Evolutionary conservation across 1,284 basidiomycete species (phyloP).

Genomic region (Somion occarium): DNA sequence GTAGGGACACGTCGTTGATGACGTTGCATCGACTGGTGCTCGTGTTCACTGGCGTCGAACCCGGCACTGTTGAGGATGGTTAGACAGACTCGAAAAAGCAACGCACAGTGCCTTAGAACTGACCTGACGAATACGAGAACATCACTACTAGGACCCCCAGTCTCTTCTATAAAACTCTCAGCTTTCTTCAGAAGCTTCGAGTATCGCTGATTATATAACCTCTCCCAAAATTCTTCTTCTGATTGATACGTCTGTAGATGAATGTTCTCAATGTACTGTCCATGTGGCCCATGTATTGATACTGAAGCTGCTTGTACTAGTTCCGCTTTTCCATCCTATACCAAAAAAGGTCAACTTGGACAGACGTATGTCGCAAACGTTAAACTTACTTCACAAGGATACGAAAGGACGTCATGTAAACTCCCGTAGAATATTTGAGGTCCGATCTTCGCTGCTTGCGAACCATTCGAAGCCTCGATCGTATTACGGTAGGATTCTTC

Average conservation of each 20-base stretch:
- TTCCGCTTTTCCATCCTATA: constrained; percentile 73
- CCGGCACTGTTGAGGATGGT: constrained; percentile 52
- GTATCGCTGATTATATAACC: constrained; percentile 71
- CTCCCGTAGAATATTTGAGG: constrained; percentile 84
- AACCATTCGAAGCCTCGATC: constrained; percentile 43
- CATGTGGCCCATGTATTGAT: constrained; percentile 77
- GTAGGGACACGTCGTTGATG: constrained; percentile 89
- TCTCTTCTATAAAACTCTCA: constrained; percentile 65
- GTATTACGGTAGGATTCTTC: constrained; percentile 74
- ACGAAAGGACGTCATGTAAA: constrained; percentile 88
- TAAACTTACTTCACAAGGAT: constrained; percentile 78
- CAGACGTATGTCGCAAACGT: not conserved
- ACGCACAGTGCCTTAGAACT: constrained; percentile 11
- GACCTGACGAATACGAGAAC: constrained; percentile 85
- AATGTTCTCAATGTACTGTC: constrained; percentile 89
- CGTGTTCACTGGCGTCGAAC: constrained; percentile 93
- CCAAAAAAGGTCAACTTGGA: not conserved
- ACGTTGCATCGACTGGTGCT: constrained; percentile 88
- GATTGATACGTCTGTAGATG: constrained; percentile 78
- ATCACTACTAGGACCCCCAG: constrained; percentile 61
- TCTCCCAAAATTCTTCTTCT: constrained; percentile 74
- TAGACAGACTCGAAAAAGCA: constrained; percentile 2
- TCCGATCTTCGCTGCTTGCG: constrained; percentile 35
- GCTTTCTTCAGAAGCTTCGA: constrained; percentile 70
- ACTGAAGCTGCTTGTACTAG: constrained; percentile 84